A percentile compares a stretch with the other conserved stretches of the same genome.
These are phyloP conservation scores for Pythium chondricola DNA, from an alignment of 352 stramenopile species.

Conservation along the genomic window DNA sequence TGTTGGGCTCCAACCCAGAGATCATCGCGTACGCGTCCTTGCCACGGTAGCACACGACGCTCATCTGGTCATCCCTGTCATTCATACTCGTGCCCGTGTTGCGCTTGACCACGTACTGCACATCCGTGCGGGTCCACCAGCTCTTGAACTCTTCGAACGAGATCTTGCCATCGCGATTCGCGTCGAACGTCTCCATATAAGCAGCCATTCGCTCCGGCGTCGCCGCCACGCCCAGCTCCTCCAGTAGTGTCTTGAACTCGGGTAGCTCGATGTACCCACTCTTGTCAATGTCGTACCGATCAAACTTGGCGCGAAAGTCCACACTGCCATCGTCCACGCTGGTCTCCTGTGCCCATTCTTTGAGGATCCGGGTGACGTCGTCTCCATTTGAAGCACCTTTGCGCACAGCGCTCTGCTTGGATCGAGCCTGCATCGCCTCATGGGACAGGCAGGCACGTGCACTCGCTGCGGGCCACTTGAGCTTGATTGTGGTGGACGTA, in stretches of 20 bases:
- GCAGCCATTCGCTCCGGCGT: slow-evolving; percentile 74
- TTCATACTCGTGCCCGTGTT: slow-evolving; percentile 22
- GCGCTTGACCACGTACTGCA: slow-evolving; percentile 84
- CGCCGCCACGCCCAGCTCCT: slow-evolving; percentile 77
- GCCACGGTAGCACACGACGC: slow-evolving; percentile 70
- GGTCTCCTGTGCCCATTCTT: slow-evolving; percentile 80
- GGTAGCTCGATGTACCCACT: slow-evolving; percentile 76
- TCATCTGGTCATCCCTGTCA: slow-evolving; percentile 32
- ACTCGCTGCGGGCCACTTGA: slow-evolving; percentile 43
- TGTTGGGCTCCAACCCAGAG: slow-evolving; percentile 77
- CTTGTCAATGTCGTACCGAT: slow-evolving; percentile 65
- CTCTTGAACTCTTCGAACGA: slow-evolving; percentile 82
- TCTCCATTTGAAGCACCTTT: slow-evolving; percentile 42
- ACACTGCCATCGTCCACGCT: slow-evolving; percentile 64
- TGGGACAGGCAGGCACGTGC: slow-evolving; percentile 42
- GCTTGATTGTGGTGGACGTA: slow-evolving; percentile 24
- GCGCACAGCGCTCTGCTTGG: slow-evolving; percentile 19
- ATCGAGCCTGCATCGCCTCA: slow-evolving; percentile 33
- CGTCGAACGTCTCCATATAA: slow-evolving; percentile 83
- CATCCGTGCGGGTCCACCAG: slow-evolving; percentile 83
- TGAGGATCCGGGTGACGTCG: slow-evolving; percentile 64
- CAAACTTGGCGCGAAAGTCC: slow-evolving; percentile 69
- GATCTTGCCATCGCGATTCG: slow-evolving; percentile 75
- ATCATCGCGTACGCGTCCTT: slow-evolving; percentile 35
- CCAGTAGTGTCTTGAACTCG: slow-evolving; percentile 80